Evolutionary conservation across 2,329 filamentous ascomycete species (phyloP).

Genomic region (Macrophomina phaseolina): DNA sequence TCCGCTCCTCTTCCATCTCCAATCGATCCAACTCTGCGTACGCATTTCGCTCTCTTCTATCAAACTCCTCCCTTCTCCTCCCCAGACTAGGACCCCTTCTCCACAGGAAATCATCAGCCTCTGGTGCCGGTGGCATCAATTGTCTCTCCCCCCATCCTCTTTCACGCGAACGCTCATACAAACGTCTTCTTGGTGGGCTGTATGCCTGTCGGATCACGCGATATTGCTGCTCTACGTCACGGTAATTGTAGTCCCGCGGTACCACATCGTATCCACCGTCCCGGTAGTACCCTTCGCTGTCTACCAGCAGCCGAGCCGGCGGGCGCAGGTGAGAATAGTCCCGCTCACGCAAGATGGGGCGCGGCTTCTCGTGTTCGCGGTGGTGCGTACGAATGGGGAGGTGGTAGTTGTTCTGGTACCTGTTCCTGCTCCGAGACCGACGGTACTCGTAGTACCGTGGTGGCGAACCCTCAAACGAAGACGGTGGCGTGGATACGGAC

Average conservation of each 20-base stretch:
- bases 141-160: not conserved
- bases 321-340: not conserved
- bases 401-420: not conserved
- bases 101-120: not conserved
- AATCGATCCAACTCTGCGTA: not conserved
- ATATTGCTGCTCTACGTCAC: not conserved
- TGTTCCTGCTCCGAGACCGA: not conserved
- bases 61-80: not conserved
- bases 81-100: not conserved
- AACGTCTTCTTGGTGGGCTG: not conserved
- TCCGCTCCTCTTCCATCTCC: not conserved
- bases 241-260: not conserved
- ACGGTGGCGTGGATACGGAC: not conserved
- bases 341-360: not conserved
- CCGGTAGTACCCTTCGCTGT: slow-evolving; percentile 10
- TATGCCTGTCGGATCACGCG: not conserved
- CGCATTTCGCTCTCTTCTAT: not conserved
- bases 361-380: slow-evolving; percentile 11
- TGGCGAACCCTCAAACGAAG: not conserved
- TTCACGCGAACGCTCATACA: not conserved
- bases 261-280: slow-evolving; percentile 10
- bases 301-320: not conserved
- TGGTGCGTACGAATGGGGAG: not conserved
- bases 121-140: slow-evolving; percentile 5
- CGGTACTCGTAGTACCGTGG: not conserved